phyloP scores from a whole-genome alignment of 345 rosid genomes.

The Fremontodendron californicum region DNA sequence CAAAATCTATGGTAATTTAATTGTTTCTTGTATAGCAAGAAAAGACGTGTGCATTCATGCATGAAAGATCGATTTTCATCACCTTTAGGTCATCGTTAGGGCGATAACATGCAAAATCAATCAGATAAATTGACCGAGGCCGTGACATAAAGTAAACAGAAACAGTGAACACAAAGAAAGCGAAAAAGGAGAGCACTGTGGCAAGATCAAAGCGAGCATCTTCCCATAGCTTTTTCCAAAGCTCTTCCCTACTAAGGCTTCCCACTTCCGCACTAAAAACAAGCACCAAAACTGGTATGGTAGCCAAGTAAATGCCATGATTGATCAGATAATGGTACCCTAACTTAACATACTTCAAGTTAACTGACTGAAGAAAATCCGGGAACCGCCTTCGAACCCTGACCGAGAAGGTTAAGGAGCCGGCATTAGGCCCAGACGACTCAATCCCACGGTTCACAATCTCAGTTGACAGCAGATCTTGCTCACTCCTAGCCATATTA shows the following conservation, averaged over 20 bases:
- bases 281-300: constrained; percentile 72
- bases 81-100: constrained; percentile 90
- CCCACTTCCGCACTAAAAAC: constrained; percentile 89
- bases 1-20: not conserved
- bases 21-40: not conserved
- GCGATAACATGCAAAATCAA: constrained; percentile 76
- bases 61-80: constrained; percentile 21
- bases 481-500: constrained; percentile 48
- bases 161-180: constrained; percentile 63
- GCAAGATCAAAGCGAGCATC: constrained; percentile 71
- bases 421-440: constrained; percentile 87
- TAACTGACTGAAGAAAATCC: constrained; percentile 91
- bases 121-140: constrained; percentile 77
- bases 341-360: constrained; percentile 86
- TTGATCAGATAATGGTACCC: constrained; percentile 95
- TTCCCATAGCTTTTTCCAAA: constrained; percentile 84
- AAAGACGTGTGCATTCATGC: not conserved
- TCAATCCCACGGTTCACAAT: constrained; percentile 88
- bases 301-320: constrained; percentile 88
- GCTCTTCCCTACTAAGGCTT: constrained; percentile 73
- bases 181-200: constrained; percentile 56
- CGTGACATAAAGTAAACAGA: constrained; percentile 79
- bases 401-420: constrained; percentile 82
- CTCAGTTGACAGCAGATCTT: constrained; percentile 82
- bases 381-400: constrained; percentile 88